A percentile compares a stretch with the other conserved stretches of the same genome.
Conservation (phyloP, 2,329 filamentous ascomycete genomes). For the Aspergillus ustus region DNA sequence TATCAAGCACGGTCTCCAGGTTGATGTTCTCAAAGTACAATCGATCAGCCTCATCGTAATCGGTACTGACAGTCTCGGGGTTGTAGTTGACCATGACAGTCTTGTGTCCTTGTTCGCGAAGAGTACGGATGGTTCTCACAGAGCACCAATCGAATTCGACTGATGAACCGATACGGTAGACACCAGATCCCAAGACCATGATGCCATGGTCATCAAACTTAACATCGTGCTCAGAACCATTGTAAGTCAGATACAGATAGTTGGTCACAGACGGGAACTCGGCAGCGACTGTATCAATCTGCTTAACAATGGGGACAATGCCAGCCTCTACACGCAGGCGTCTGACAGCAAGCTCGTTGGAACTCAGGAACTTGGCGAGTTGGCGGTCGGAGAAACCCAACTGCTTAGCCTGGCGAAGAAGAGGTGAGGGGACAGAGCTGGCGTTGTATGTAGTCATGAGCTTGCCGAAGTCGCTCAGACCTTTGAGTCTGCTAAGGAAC, state of each 20-base stretch:
- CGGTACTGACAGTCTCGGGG: conserved; percentile 85
- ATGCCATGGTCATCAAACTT: conserved; percentile 85
- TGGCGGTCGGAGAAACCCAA: conserved; percentile 94
- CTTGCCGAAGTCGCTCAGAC: conserved; percentile 86
- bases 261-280: conserved; percentile 96
- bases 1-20: conserved; percentile 86
- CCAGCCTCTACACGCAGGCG: conserved; percentile 82
- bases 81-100: conserved; percentile 97
- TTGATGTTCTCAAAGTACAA: conserved; percentile 97
- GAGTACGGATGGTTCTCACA: conserved; percentile 87
- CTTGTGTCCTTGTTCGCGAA: conserved; percentile 83
- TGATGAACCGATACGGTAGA: conserved; percentile 95
- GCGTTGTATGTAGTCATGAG: conserved; percentile 73
- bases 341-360: conserved; percentile 89
- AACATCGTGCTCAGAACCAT: conserved; percentile 83
- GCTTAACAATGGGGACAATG: conserved; percentile 89
- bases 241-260: conserved; percentile 96
- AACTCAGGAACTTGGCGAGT: conserved; percentile 90
- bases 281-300: conserved; percentile 97
- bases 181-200: conserved; percentile 94
- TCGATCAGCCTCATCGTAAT: conserved; percentile 92
- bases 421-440: conserved; percentile 63
- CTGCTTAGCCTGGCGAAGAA: conserved; percentile 85
- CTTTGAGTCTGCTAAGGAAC: conserved; percentile 93
- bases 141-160: conserved; percentile 99